Evolutionary conservation across 2,329 filamentous ascomycete genomes (phyloP).

Genomic region (Cladosporium colombiae): DNA sequence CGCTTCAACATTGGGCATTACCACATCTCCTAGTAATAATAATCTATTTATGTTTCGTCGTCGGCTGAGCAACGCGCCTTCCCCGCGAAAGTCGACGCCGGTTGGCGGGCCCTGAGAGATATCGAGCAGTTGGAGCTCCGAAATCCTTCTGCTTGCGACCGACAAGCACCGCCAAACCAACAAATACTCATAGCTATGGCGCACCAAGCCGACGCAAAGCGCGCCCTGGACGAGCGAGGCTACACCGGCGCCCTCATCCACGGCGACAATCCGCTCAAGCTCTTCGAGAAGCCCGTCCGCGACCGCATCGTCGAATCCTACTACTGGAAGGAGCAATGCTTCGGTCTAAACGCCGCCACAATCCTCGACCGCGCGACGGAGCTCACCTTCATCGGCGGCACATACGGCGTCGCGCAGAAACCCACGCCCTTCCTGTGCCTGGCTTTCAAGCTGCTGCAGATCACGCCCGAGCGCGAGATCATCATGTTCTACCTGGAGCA

Average conservation of each 20-base stretch:
- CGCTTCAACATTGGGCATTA: neutral
- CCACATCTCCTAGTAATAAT: neutral
- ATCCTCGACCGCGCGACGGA: conserved; percentile 87
- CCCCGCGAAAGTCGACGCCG: conserved; percentile 10
- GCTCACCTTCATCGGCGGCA: conserved; percentile 82
- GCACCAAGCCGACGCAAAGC: conserved; percentile 75
- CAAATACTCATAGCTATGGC: conserved; percentile 39
- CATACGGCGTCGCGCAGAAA: conserved; percentile 78
- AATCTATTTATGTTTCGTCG: conserved; percentile 16
- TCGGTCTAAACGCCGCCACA: conserved; percentile 80
- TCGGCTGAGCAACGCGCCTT: conserved; percentile 17
- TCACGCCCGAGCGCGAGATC: conserved; percentile 77
- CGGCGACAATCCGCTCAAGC: conserved; percentile 89
- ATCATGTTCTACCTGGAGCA: conserved; percentile 77
- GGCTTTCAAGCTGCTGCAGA: conserved; percentile 89
- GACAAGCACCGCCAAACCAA: neutral
- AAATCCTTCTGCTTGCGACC: neutral
- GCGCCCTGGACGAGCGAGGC: conserved; percentile 86
- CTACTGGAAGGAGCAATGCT: conserved; percentile 99
- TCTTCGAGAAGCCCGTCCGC: conserved; percentile 92
- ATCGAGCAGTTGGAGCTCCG: neutral
- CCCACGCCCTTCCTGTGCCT: conserved; percentile 92
- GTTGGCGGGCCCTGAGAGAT: neutral
- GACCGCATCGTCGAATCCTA: conserved; percentile 94
- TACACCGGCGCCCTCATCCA: conserved; percentile 75